Percentiles rank a stretch among this genome's conserved stretches.
phyloP scores from a whole-genome alignment of 2,329 filamentous ascomycete genomes.

The Fusarium xylarioides region DNA sequence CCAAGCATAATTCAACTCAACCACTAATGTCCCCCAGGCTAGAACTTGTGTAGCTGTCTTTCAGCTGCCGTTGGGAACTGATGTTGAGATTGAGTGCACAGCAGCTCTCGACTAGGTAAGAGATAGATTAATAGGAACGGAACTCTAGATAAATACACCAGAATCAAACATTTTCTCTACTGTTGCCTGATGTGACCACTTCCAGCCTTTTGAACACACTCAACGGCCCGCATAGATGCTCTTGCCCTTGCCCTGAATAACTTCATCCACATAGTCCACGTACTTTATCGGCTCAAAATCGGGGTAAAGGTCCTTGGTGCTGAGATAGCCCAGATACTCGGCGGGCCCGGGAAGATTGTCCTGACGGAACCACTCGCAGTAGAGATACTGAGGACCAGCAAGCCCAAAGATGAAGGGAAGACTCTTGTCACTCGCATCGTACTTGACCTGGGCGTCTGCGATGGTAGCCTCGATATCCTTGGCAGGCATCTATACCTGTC shows the following conservation, averaged over 20 bases:
- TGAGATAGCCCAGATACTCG: conserved; percentile 23
- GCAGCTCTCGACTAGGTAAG: conserved; percentile 8
- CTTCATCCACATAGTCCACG: conserved; percentile 25
- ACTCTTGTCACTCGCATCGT: conserved; percentile 4
- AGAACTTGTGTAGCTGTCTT: conserved; percentile 79
- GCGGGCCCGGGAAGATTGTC: conserved; percentile 27
- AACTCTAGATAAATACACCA: background rate
- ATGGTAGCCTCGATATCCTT: conserved; percentile 15
- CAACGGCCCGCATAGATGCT: conserved; percentile 7
- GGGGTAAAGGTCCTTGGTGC: conserved; percentile 26
- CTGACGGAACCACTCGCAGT: conserved; percentile 27
- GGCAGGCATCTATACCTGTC: conserved; percentile 3
- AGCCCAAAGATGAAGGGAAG: background rate
- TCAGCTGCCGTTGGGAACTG: conserved; percentile 73
- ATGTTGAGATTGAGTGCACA: conserved; percentile 80
- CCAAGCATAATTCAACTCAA: conserved; percentile 27
- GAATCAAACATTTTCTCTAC: background rate
- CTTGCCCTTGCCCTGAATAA: conserved; percentile 13
- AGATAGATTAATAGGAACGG: background rate
- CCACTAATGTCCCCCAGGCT: conserved; percentile 48
- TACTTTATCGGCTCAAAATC: conserved; percentile 17
- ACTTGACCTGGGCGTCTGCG: background rate
- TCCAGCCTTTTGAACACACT: background rate
- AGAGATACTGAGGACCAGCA: conserved; percentile 18
- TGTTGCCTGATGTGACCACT: background rate